Conservation (phyloP, 192 early-diverging fungal species). For the Phycomyces nitens region DNA sequence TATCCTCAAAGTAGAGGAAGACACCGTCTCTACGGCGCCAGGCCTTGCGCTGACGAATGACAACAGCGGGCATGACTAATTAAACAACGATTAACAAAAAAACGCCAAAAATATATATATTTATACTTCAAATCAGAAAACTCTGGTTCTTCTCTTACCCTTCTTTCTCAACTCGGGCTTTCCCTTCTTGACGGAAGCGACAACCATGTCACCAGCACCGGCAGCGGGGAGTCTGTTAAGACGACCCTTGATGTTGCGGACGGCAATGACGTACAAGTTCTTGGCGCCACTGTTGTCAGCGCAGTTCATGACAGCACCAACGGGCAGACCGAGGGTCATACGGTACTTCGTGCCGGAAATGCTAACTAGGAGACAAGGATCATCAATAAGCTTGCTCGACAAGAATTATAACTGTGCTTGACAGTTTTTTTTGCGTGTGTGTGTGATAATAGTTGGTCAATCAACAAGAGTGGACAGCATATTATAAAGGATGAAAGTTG, state of each 20-base stretch:
- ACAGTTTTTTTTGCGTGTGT: too few species aligned
- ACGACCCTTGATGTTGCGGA: constrained; percentile 92
- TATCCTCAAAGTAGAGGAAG: constrained; percentile 99
- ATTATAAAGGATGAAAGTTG: too few species aligned
- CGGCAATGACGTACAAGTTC: constrained; percentile 99
- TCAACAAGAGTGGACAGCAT: too few species aligned
- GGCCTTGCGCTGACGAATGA: constrained; percentile 98
- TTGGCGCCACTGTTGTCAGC: constrained; percentile 99
- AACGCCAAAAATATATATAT: too few species aligned
- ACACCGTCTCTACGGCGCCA: constrained; percentile 99
- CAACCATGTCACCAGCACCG: constrained; percentile 98
- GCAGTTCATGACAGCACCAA: constrained; percentile 98
- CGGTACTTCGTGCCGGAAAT: constrained; percentile 95
- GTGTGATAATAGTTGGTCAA: too few species aligned
- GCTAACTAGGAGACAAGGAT: constrained; percentile 45
- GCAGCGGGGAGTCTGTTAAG: constrained; percentile 97
- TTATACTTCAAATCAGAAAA: too few species aligned
- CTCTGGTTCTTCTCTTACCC: constrained; percentile 74
- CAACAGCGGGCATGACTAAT: constrained; percentile 95
- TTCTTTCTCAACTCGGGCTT: constrained; percentile 99
- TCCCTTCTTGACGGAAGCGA: constrained; percentile 99
- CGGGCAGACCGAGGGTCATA: constrained; percentile 96
- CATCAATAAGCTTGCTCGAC: background rate
- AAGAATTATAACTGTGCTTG: too few species aligned
- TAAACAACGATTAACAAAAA: background rate